Base-by-base conservation (phyloP, 1,284 basidiomycete genomes). In the Moesziomyces globuligerus region DNA sequence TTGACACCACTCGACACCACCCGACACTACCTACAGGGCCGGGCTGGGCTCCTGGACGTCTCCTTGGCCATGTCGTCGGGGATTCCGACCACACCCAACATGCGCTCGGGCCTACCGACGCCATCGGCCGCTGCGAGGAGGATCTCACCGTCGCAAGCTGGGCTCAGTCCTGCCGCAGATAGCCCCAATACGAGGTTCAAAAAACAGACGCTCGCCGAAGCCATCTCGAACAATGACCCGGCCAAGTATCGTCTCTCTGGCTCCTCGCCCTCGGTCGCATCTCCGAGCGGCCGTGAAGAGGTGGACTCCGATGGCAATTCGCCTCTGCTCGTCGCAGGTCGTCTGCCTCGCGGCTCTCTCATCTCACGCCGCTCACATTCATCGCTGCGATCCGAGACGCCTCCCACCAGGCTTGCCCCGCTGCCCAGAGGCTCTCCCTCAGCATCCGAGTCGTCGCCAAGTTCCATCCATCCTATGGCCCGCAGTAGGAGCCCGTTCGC, bases 171-270 rank as follows among this genome's bases (percentile, higher is more conserved):
- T 13, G 46, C n/a, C 13, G 44, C 48, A 18, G 69, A 72, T 24
- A 72, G 69, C 42, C 69, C 69, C 40, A 55, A 72, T 38, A 72
- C 65, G 3, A 25, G 51, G 11, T 68, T 56, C 53, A 68, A 67
- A 25, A 72, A 72, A 44, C 65, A 72, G 38, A 57, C 55, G 10
- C 43, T 72, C 36, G 70, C 70, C 7, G 70, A 72, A 52, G 70
- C 70, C 47, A 72, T 72, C 49, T 64, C 70, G 3, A 53, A 54
- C 20, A 68, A 72, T 32, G 65, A 72, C 49, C 70, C 70, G 4
- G 70, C 70, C 28, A 72, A 65, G 60, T 72, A 72, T 48, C 70
- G 70, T 37, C 41, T 62, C n/a, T 40, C 40, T 25, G 48, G 36
- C 8, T 42, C 53, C 5, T 44, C 57, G 1, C 40, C 51, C 17